Evolutionary conservation across 148 eudicot genomes (phyloP).

Genomic region (Rhododendron vialii): DNA sequence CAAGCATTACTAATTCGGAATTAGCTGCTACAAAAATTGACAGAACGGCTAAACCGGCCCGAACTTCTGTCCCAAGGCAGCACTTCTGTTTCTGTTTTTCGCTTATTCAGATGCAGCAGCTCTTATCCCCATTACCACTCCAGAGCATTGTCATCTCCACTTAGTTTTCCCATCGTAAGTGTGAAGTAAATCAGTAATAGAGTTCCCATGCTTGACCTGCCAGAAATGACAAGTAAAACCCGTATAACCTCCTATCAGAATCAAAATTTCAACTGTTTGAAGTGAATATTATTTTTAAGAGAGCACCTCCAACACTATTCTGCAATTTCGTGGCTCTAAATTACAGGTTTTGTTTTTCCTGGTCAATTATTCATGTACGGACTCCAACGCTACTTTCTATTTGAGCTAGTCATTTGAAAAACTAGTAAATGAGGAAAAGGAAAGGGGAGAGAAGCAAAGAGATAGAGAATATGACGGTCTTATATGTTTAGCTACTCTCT

Average conservation of each 20-base stretch:
- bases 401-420: not conserved
- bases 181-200: slow-evolving; percentile 74
- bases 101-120: not conserved
- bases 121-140: slow-evolving; percentile 25
- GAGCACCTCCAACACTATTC: not conserved
- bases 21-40: not conserved
- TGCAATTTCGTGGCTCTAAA: not conserved
- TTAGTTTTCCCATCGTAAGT: slow-evolving; percentile 38
- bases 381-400: not conserved
- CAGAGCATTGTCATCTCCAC: slow-evolving; percentile 26
- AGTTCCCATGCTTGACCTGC: slow-evolving; percentile 83
- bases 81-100: slow-evolving; percentile 2
- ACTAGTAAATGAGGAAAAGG: not conserved
- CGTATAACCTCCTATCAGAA: not conserved
- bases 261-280: not conserved
- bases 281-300: not conserved
- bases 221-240: not conserved
- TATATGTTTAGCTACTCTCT: not conserved
- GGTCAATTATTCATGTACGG: not conserved
- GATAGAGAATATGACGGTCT: not conserved
- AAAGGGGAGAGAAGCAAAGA: not conserved
- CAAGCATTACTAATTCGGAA: not conserved
- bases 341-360: not conserved
- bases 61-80: not conserved
- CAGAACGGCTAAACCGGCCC: not conserved